Evolutionary conservation across 2,329 filamentous ascomycete species (phyloP).

Genomic region (Ophiostoma fasciatum): DNA sequence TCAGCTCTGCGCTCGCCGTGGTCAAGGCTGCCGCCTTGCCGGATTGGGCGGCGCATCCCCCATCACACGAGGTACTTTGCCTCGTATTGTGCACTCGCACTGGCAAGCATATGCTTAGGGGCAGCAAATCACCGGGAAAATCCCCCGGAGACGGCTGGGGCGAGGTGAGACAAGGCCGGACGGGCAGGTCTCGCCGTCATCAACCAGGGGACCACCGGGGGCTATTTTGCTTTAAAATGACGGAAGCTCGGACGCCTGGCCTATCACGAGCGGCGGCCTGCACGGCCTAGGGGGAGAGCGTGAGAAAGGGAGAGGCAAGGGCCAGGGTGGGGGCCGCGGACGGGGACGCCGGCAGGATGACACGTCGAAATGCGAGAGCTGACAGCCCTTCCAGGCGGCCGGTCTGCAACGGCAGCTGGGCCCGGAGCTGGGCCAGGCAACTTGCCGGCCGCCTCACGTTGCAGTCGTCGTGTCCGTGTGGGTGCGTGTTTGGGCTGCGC

Average conservation of each 20-base stretch:
- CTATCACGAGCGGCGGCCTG: conserved; percentile 3
- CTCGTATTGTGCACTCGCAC: too few relatives aligned
- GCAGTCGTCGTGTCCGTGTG: too few relatives aligned
- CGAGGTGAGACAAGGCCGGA: not conserved
- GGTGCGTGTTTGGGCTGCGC: too few relatives aligned
- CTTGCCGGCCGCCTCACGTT: too few relatives aligned
- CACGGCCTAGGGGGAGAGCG: not conserved
- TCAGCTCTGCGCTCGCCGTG: not conserved
- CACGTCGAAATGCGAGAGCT: conserved; percentile 1
- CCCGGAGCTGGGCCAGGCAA: too few relatives aligned
- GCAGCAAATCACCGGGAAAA: too few relatives aligned
- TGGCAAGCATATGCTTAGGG: too few relatives aligned
- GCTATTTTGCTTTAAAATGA: conserved; percentile 1
- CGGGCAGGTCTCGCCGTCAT: not conserved
- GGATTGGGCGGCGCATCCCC: conserved; percentile 1
- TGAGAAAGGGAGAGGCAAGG: not conserved
- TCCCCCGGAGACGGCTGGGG: too few relatives aligned
- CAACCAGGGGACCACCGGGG: not conserved
- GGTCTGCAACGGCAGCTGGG: too few relatives aligned
- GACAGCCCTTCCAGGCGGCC: not conserved
- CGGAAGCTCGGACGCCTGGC: conserved; percentile 2
- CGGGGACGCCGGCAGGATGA: conserved; percentile 4
- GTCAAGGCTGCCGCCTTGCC: not conserved
- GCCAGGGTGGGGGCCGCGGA: not conserved
- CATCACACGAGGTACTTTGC: too few relatives aligned